phyloP scores from a whole-genome alignment of 441 rosid genomes.

The Omphalea diandra region DNA sequence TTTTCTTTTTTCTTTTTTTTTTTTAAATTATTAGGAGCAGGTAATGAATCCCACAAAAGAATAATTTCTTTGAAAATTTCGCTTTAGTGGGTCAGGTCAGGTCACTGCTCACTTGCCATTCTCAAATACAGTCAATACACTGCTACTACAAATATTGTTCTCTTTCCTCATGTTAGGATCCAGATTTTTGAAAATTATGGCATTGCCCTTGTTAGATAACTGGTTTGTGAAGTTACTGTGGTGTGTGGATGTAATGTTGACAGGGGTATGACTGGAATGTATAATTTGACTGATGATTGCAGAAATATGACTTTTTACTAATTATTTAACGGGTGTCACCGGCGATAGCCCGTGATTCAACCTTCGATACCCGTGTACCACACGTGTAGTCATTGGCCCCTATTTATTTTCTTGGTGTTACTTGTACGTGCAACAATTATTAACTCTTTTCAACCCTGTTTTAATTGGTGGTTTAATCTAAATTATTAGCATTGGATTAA shows the following conservation, averaged over 20 bases:
- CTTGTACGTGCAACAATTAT: no score
- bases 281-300: conserved; percentile 12
- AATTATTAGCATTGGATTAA: no score
- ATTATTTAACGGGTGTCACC: not conserved
- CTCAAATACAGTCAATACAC: no score
- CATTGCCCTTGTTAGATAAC: not conserved
- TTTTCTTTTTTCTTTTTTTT: no score
- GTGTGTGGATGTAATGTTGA: no score
- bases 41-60: conserved; percentile 1
- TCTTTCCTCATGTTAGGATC: not conserved
- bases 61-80: conserved; percentile 9
- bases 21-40: no score
- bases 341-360: conserved; percentile 11
- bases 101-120: no score
- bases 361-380: conserved; percentile 9
- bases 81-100: conserved; percentile 13
- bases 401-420: no score
- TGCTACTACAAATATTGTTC: not conserved
- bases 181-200: not conserved
- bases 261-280: conserved; percentile 17
- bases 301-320: conserved; percentile 8
- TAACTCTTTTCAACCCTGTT: no score
- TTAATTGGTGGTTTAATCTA: no score
- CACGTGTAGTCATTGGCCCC: conserved; percentile 16
- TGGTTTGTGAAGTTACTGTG: not conserved